Base-by-base conservation (phyloP, 495 filamentous ascomycete genomes). In the Sabuloglossum arenarium region DNA sequence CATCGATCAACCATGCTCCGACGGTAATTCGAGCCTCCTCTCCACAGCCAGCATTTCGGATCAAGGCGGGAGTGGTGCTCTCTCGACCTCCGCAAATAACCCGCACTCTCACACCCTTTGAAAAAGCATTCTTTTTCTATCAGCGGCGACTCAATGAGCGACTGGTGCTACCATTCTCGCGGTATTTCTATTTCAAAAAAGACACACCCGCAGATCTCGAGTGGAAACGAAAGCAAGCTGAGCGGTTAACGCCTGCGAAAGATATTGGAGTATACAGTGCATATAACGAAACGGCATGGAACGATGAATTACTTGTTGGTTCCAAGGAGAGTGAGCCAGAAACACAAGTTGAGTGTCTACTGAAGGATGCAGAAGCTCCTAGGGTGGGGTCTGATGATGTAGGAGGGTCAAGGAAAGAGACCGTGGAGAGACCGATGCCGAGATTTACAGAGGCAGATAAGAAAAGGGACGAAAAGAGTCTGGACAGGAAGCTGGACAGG, bases 111-210 rank as follows among this genome's bases (percentile, higher is more conserved):
- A 82, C 81, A 31, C 74, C 84, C 12, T 97, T 99, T 68, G 91
- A 99, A 69, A 82, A 86, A 66, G 74, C 89, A 53, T 96, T 78
- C 72, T 91, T 81, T 73, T 86, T 97, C 67, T 99, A 99, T 73
- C 91, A 99, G 70, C 86, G 86, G 58, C 88, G 91, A 12, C 75
- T 99, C 54, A 94, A 99, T 69, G 91, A 99, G 72, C 87, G 91
- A 11, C 74, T 95, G 30, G 79, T 80, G 11, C 75, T 90, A 9
- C 89, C 90, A 1, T 99, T 99, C 72, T 84, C 82, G 19, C 79
- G 84, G 54, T 88, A 85, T 66, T 91, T 96, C 70, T 99, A 94
- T 76, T 94, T 88, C 82, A 94, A 93, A 74, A 82, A 81, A 60
- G 87, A 83, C 62, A 93, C 89, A 0, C 81, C 87, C 0, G 71